Base-by-base conservation (phyloP, 345 rosid species). In the Brassica rapa region DNA sequence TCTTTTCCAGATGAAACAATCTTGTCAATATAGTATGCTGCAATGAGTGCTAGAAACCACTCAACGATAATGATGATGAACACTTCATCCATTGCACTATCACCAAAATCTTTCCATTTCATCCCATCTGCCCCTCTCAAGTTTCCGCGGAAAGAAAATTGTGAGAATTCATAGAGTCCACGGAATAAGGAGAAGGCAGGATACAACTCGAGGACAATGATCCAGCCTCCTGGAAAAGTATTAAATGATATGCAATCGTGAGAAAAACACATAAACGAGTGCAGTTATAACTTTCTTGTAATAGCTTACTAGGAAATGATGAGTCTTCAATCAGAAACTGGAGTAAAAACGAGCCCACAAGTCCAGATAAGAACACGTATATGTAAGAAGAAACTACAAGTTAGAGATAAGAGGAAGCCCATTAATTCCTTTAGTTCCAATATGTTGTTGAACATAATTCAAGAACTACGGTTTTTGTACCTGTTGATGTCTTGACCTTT, bases 181-280 rank as follows among this genome's bases (percentile, higher is more conserved):
- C 98, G 99, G 66, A 83, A 93, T 12, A 95, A 72, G 41, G 98
- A 74, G 72, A 95, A 95, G 57, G 97, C 92, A 51, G 98, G 99
- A 84, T 80, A 93, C 68, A 95, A 72, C 89, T 95, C 97, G 86
- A 95, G 29, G 16, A 83, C 79, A 61, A 84, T 60, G 69, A 93
- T 82, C 98, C 94, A 88, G 24, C 80, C 84, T 74, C 89, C 99
- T 95, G 82, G 59, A 85, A 68, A 33, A 75, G 70, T 56, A 77
- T 25, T 25, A 82, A 67, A 24, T 71, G 30, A 35, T 9, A 41
- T 10, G 6, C 15, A 10, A 59, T 15, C 14, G 25, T 51, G 33
- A 27, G 37, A 66, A 24, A 16, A 53, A 15, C 24, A 16, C 10
- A 15, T 53, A 53, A 21, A 61, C 37, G n/a, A 6, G 16, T 66